Conservation (phyloP, 768 basidiomycete genomes). For the Panus rudis region DNA sequence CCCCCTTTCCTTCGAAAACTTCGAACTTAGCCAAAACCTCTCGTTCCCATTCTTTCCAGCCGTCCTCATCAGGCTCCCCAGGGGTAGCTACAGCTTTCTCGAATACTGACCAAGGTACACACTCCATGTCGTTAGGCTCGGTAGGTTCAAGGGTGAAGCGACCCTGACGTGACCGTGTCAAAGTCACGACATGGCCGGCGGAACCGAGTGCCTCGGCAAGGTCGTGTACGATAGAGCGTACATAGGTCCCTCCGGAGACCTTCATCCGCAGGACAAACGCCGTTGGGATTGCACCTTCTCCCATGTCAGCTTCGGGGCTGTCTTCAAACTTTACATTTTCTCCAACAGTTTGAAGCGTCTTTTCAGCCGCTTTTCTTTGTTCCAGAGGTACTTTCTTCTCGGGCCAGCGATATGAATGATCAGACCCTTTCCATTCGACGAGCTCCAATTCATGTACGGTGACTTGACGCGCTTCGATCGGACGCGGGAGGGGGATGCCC, state of each 20-base stretch:
- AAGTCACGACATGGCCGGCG: conserved; percentile 88
- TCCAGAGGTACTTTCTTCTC: conserved; percentile 58
- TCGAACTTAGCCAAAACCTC: conserved; percentile 65
- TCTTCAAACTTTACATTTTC: conserved; percentile 30
- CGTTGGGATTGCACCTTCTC: conserved; percentile 41
- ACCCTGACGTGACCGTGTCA: conserved; percentile 87
- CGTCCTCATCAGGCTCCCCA: conserved; percentile 58
- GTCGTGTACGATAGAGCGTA: conserved; percentile 93
- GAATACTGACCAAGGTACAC: conserved; percentile 73
- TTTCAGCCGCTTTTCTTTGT: conserved; percentile 64
- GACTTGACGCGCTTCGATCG: conserved; percentile 83
- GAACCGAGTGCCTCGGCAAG: conserved; percentile 77
- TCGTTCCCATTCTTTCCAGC: conserved; percentile 76
- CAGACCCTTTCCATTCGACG: conserved; percentile 65
- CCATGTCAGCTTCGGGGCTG: conserved; percentile 24
- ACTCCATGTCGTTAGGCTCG: conserved; percentile 49
- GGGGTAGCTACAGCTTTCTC: conserved; percentile 46
- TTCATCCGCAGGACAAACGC: conserved; percentile 87
- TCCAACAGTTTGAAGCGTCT: conserved; percentile 49
- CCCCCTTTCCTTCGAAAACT: too few species aligned
- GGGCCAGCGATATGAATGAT: conserved; percentile 79
- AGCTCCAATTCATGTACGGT: conserved; percentile 79
- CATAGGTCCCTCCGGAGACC: conserved; percentile 95
- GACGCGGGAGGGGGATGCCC: conserved; percentile 85
- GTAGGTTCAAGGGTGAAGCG: conserved; percentile 52